Evolutionary conservation across 805 yeast genomes (phyloP).

Genomic region (Barnettozyma sucrosica): DNA sequence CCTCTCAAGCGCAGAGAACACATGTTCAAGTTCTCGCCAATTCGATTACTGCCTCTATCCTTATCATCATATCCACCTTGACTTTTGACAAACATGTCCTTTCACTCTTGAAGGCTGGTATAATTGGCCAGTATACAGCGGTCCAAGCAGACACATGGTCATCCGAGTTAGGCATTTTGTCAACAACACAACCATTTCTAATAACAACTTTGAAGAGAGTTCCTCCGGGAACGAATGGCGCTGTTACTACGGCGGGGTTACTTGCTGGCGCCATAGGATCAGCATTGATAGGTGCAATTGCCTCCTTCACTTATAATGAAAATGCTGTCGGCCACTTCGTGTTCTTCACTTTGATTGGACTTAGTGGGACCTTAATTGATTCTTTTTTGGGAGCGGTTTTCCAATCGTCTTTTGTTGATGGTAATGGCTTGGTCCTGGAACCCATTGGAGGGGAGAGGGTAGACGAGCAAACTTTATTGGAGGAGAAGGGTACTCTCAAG

Average conservation of each 20-base stretch:
- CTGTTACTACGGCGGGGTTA: constrained; percentile 34
- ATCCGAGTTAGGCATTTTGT: constrained; percentile 40
- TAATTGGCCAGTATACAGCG: constrained; percentile 35
- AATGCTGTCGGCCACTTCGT: constrained; percentile 18
- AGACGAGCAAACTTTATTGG: constrained; percentile 19
- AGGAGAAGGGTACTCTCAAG: constrained; percentile 19
- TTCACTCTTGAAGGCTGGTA: constrained; percentile 22
- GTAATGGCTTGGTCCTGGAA: constrained; percentile 26
- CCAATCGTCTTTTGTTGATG: constrained; percentile 32
- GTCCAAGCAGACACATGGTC: constrained; percentile 45
- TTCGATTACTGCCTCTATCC: constrained; percentile 32
- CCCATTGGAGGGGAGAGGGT: constrained; percentile 31
- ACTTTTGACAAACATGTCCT: constrained; percentile 6
- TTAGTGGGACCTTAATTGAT: constrained; percentile 35
- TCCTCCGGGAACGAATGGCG: constrained; percentile 45
- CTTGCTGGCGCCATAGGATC: constrained; percentile 34
- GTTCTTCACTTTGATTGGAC: constrained; percentile 29
- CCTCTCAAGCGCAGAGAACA: constrained; percentile 30
- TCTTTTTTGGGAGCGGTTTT: constrained; percentile 38
- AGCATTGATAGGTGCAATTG: constrained; percentile 27
- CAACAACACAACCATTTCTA: constrained; percentile 31
- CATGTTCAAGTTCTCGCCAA: constrained; percentile 38
- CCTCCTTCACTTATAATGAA: constrained; percentile 23
- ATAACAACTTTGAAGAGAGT: constrained; percentile 36
- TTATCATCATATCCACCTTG: constrained; percentile 26